Conservation (phyloP, 192 early-diverging fungal species). For the Backusella australiensis region DNA sequence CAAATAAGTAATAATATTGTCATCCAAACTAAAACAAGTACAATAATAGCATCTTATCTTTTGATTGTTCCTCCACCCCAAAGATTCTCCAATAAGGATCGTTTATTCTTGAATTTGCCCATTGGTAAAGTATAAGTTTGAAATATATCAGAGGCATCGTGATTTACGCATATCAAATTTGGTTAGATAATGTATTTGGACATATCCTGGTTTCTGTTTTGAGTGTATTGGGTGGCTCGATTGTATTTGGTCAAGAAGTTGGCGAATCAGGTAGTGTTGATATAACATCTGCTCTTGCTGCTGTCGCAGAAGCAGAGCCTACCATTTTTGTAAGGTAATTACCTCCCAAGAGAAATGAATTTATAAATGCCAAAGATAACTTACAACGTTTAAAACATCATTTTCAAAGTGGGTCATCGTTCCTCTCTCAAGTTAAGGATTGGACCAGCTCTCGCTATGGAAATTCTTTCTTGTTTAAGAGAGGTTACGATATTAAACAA, state of each 20-base stretch:
- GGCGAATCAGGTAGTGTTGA: slow-evolving; percentile 29
- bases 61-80: slow-evolving; percentile 30
- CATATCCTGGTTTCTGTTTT: slow-evolving; percentile 24
- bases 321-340: slow-evolving; percentile 63
- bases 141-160: neutral
- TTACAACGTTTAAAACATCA: neutral
- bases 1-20: neutral
- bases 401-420: slow-evolving; percentile 24
- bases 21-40: neutral
- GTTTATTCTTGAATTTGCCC: slow-evolving; percentile 34
- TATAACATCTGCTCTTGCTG: slow-evolving; percentile 62
- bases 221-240: slow-evolving; percentile 56
- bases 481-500: slow-evolving; percentile 35
- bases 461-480: slow-evolving; percentile 37
- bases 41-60: slow-evolving; percentile 32
- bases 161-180: neutral
- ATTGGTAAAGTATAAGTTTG: slow-evolving; percentile 30
- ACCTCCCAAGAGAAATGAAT: neutral
- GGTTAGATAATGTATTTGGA: slow-evolving; percentile 36
- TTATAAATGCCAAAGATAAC: neutral
- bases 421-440: slow-evolving; percentile 28
- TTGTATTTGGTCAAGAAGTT: slow-evolving; percentile 60
- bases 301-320: slow-evolving; percentile 68
- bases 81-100: slow-evolving; percentile 32
- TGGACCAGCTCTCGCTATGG: slow-evolving; percentile 31